Evolutionary conservation across 371 early-diverging fungal genomes (phyloP), one percentile per base, ranked within the genome.

Genomic region (Circinella minor): DNA sequence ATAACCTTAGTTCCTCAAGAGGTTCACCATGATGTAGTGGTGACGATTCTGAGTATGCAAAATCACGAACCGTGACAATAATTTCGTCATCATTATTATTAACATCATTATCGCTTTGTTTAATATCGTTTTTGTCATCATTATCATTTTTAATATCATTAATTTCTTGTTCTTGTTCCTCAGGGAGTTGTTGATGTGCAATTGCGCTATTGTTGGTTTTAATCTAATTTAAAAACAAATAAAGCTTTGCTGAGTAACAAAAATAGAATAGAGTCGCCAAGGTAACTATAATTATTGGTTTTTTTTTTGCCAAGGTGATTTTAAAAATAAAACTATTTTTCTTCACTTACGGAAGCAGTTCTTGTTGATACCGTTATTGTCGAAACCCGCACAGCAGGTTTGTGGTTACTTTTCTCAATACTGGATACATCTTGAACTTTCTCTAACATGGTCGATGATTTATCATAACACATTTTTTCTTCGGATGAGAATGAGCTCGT

Each of bases 31-130:
- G 77, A 68, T 87, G 88, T 34, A 86, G 80, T n/a, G 90, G 87
- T 64, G 89, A 88, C 18, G 84, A 73, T 20, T 64, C 67, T 9
- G 86, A 77, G 72, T 90, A 91, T 18, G 89, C 93, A 77, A 90
- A 92, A 77, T 92, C 93, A 18, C 91, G 87, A n/a, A 90, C 76
- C 20, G 73, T 71, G 13, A 87, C 61, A 43, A 55, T 18, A 34
- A 51, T 34, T 55, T 34, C 17, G 7, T 47, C 57, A 10, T 57
- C 57, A n/a, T 57, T 14, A 7, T 27, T 27, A 27, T 27, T 2
- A 27, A 27, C 27, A 27, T 27, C 27, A 27, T 27, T 27, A 27
- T 27, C 27, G 27, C 27, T 27, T 27, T 27, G 27, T 27, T 27
- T 27, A 27, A 27, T 27, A 27, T 37, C 38, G 46, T 70, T 37